A percentile compares a stretch with the other conserved stretches of the same genome.
phyloP scores from a whole-genome alignment of 2,329 filamentous ascomycete genomes.

The Phyllosticta citrichinensis region DNA sequence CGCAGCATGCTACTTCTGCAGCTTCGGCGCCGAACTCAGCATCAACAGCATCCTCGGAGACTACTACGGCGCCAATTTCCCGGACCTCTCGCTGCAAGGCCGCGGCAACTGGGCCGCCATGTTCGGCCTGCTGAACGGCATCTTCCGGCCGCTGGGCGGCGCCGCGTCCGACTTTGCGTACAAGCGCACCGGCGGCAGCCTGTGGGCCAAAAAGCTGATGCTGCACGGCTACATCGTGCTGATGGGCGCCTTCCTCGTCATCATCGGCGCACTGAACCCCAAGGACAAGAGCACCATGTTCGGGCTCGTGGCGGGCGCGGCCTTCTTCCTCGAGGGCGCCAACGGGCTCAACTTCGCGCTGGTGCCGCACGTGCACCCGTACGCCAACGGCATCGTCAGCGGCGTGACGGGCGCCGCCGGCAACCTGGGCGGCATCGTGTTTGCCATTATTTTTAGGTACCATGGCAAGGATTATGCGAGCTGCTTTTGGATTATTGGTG shows the following conservation, averaged over 20 bases:
- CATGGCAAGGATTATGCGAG: constrained; percentile 54
- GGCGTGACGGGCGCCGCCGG: constrained; percentile 71
- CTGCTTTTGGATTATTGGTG: constrained; percentile 75
- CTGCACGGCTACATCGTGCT: constrained; percentile 47
- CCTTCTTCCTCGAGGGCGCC: constrained; percentile 72
- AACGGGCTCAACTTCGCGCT: constrained; percentile 84
- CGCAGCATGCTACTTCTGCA: constrained; percentile 47
- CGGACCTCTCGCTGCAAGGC: constrained; percentile 42
- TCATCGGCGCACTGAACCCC: constrained; percentile 56
- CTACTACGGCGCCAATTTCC: constrained; percentile 50
- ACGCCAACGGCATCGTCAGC: constrained; percentile 66
- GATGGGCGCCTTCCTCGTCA: constrained; percentile 49
- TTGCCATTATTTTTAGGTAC: constrained; percentile 76
- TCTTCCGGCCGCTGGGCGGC: constrained; percentile 58
- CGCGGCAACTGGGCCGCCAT: constrained; percentile 57
- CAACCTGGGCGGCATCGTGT: constrained; percentile 77
- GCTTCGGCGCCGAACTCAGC: constrained; percentile 50
- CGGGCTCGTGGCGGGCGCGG: constrained; percentile 65
- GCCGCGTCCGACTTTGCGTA: constrained; percentile 49
- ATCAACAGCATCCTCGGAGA: constrained; percentile 51
- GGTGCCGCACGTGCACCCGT: constrained; percentile 76
- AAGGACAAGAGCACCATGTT: constrained; percentile 56
- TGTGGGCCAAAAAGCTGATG: constrained; percentile 57
- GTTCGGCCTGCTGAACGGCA: constrained; percentile 64
- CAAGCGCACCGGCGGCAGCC: constrained; percentile 33